A percentile compares a stretch with the other conserved stretches of the same genome.
Conservation (phyloP, 2,329 filamentous ascomycete species). For the Aschersonia sp. region DNA sequence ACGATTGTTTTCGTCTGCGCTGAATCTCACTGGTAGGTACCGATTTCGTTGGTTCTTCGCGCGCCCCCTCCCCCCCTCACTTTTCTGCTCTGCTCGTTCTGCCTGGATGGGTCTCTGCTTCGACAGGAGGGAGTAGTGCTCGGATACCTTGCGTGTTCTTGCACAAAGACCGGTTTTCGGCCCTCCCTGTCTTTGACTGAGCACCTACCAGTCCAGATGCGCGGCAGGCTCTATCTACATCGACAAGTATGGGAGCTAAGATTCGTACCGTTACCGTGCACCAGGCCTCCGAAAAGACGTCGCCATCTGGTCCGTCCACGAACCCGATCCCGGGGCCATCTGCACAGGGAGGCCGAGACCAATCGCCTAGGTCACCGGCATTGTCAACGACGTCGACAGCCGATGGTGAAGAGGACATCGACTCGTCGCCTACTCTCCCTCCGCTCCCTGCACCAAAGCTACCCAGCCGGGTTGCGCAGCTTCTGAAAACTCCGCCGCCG, state of each 20-base stretch:
- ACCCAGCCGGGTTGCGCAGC: conserved; percentile 37
- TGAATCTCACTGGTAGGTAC: conserved; percentile 41
- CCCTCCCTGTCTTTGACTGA: background rate
- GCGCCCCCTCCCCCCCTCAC: background rate
- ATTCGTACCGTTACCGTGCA: conserved; percentile 5
- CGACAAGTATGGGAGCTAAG: conserved; percentile 10
- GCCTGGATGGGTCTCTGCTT: too few species aligned
- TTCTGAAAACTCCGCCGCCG: conserved; percentile 38
- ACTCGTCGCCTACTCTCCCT: conserved; percentile 43
- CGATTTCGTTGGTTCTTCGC: background rate
- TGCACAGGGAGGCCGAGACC: conserved; percentile 41
- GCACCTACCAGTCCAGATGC: background rate
- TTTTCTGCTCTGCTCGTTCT: background rate
- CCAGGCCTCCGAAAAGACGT: conserved; percentile 37
- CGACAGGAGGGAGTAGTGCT: too few species aligned
- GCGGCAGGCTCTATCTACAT: background rate
- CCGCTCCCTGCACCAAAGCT: conserved; percentile 44
- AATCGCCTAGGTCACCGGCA: conserved; percentile 38
- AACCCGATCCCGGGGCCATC: conserved; percentile 42
- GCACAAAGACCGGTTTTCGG: background rate
- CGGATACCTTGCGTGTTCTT: background rate
- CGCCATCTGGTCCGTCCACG: conserved; percentile 32
- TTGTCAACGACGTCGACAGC: conserved; percentile 49
- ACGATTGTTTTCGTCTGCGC: conserved; percentile 46
- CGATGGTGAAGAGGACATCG: conserved; percentile 37